Base-by-base conservation (phyloP, 2,329 filamentous ascomycete species). In the Hortaea sp. region DNA sequence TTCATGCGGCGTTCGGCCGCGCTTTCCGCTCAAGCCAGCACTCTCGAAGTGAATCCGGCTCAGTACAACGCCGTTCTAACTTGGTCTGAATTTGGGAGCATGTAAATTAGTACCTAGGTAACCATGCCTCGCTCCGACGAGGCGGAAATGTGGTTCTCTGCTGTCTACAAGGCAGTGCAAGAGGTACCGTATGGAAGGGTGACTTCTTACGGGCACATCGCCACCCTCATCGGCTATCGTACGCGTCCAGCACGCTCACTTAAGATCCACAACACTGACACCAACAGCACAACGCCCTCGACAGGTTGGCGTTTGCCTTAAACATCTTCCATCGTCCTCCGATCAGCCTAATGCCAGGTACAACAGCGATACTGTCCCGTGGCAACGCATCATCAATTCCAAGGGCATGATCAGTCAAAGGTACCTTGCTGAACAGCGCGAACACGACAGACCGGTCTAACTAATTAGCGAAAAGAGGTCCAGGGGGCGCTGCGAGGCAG, bases 351-450 rank as follows among this genome's bases (percentile, higher is more conserved):
- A 71, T 51, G 60, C 65, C 44, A 64, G 69, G 47, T 94, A 84
- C 68, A 83, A 95, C 64, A 72, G 76, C 49, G 72, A 71, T 27
- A 95, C 84, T 53, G 90, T 97, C 3, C 90, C 90, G 0, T 97
- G 90, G 90, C 90, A 97, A 70, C 75, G 92, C 48, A 86, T 97
- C 49, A 84, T 97, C 62, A 95, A 90, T 64, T 71, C 86, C 10
- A 90, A 85, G 66, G 89, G 90, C 20, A 72, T 79, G 49, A 94
- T 97, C 55, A 94, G 88, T 39, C 85, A 85, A 6, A 79, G 89
- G 87, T 90, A 60, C 55, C 69, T 63, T 6, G 42, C 32, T 35
- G 20, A 20, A 20, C 20, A 20, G 34, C 39, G n/a, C 37, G 10
- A 13, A 35, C 40, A 46, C 38, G 7, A 28, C 12, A 31, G 37